Conservation (phyloP, 257 asterid species). For the Dorcoceras hygrometricum region DNA sequence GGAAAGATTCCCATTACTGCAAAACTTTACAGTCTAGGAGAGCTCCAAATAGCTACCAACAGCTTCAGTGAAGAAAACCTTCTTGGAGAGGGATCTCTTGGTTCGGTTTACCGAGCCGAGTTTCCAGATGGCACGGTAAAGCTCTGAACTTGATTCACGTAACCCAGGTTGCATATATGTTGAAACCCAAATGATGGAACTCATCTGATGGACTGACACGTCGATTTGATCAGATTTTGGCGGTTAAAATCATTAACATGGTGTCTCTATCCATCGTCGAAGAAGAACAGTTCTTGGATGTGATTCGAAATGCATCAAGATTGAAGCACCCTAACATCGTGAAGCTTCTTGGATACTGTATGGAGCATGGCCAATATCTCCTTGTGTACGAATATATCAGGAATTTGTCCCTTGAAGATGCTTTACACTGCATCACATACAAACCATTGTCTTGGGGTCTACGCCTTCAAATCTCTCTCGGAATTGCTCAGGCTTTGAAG, state of each 20-base stretch:
- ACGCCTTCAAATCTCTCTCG: slow-evolving; percentile 73
- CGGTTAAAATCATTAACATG: slow-evolving; percentile 71
- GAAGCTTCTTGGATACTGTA: slow-evolving; percentile 73
- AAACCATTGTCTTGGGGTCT: slow-evolving; percentile 63
- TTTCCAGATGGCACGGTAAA: slow-evolving; percentile 78
- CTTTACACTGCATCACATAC: slow-evolving; percentile 50
- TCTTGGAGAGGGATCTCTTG: slow-evolving; percentile 89
- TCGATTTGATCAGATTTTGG: slow-evolving; percentile 47
- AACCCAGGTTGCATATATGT: neutral
- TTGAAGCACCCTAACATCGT: slow-evolving; percentile 86
- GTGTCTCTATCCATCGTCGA: slow-evolving; percentile 65
- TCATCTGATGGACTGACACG: slow-evolving; percentile 13
- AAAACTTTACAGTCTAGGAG: slow-evolving; percentile 58
- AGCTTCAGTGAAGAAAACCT: slow-evolving; percentile 62
- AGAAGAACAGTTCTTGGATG: slow-evolving; percentile 77
- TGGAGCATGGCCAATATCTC: slow-evolving; percentile 74
- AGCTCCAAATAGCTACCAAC: slow-evolving; percentile 82
- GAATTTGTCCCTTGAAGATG: slow-evolving; percentile 63
- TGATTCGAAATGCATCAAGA: slow-evolving; percentile 55
- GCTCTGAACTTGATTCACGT: neutral
- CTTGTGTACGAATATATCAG: slow-evolving; percentile 68
- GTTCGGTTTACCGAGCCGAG: slow-evolving; percentile 80
- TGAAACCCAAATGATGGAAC: neutral
- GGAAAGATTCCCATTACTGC: slow-evolving; percentile 46
- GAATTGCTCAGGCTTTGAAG: slow-evolving; percentile 73